Evolutionary conservation across 2,329 filamentous ascomycete species (phyloP).

Genomic region (Aspergillus tubingensis): DNA sequence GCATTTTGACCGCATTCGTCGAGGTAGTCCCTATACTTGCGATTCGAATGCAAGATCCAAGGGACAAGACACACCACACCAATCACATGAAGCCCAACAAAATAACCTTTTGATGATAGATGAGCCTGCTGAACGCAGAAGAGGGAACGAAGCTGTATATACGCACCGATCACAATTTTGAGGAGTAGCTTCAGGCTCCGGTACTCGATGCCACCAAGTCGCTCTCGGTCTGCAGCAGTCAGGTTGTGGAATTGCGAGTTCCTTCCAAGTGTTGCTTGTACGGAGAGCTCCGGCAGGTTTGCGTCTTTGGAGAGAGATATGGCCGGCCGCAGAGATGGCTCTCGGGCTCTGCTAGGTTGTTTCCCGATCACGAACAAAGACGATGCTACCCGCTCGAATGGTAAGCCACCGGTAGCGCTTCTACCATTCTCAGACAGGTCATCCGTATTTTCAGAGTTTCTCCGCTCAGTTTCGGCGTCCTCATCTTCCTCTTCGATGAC

Average conservation of each 20-base stretch:
- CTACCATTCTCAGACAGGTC: background rate
- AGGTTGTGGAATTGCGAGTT: constrained; percentile 53
- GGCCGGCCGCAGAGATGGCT: constrained; percentile 17
- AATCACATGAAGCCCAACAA: constrained; percentile 49
- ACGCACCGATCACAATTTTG: constrained; percentile 48
- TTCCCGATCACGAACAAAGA: constrained; percentile 16
- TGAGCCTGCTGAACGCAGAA: background rate
- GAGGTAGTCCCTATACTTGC: constrained; percentile 47
- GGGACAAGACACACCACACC: constrained; percentile 52
- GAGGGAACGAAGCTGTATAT: background rate
- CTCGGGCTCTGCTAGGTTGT: constrained; percentile 12
- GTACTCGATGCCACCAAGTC: constrained; percentile 57
- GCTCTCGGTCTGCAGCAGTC: constrained; percentile 44
- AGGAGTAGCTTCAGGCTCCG: constrained; percentile 52
- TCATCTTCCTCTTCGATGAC: background rate
- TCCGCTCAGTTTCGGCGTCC: constrained; percentile 11
- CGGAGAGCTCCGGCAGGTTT: constrained; percentile 45
- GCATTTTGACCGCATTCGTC: constrained; percentile 42
- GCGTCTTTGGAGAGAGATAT: constrained; percentile 25
- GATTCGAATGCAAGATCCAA: constrained; percentile 49
- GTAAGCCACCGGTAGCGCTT: background rate
- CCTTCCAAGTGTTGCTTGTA: constrained; percentile 47
- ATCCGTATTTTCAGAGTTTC: background rate
- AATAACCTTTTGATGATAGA: constrained; percentile 40
- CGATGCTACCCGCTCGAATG: background rate